phyloP scores from a whole-genome alignment of 1,139 yeast species.

The Candida sanyaensis region DNA sequence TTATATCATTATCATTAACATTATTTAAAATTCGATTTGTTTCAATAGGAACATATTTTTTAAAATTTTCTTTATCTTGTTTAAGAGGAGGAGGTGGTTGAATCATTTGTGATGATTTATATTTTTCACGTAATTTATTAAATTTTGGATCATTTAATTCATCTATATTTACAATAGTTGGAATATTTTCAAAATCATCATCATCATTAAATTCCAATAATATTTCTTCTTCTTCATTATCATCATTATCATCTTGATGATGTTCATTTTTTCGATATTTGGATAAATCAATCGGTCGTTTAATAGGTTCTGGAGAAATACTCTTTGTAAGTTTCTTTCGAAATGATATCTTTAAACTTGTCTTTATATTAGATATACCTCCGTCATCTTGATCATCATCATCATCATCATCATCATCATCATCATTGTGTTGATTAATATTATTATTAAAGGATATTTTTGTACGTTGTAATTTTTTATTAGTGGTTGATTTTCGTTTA shows the following conservation, averaged over 20 bases:
- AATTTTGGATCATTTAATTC: conserved; percentile 10
- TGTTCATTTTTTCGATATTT: neutral
- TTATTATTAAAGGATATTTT: conserved; percentile 9
- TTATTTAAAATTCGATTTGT: conserved; percentile 7
- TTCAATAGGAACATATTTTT: conserved; percentile 15
- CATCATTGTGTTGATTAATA: conserved; percentile 7
- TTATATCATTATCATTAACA: neutral
- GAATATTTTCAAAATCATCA: conserved; percentile 23
- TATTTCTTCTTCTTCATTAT: conserved; percentile 2
- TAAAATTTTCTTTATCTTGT: neutral
- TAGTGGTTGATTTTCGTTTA: conserved; percentile 5
- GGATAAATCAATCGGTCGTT: conserved; percentile 2
- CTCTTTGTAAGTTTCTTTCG: neutral
- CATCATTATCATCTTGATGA: conserved; percentile 2
- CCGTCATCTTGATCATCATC: neutral
- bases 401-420: conserved; percentile 8
- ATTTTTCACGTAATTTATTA: neutral
- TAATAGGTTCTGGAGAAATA: neutral
- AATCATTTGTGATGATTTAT: neutral
- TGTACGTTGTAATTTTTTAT: conserved; percentile 7
- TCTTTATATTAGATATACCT: neutral
- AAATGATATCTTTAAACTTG: neutral
- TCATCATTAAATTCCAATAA: conserved; percentile 14
- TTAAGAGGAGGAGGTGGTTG: conserved; percentile 1
- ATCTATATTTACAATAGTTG: conserved; percentile 21